Conservation (phyloP, 106 monocot genomes). For the Dactylorhiza incarnata region DNA sequence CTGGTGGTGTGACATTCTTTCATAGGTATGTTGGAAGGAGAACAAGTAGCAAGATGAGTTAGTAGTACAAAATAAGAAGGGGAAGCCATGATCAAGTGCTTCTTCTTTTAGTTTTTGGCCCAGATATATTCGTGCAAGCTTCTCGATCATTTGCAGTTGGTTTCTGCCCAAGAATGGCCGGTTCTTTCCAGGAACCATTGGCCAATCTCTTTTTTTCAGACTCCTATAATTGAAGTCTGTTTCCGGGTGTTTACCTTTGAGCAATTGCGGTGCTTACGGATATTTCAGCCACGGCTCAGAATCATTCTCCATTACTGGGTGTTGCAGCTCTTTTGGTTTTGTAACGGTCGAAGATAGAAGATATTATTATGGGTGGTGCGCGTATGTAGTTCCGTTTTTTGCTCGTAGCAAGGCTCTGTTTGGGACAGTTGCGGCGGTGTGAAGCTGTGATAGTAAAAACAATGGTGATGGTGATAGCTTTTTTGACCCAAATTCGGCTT, state of each 20-base stretch:
- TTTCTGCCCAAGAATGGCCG: conserved; percentile 8
- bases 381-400: no score
- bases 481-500: no score
- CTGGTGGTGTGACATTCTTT: conserved; percentile 73
- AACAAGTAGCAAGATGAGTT: background rate
- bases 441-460: no score
- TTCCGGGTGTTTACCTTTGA: conserved; percentile 21
- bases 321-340: background rate
- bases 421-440: background rate
- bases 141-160: conserved; percentile 9
- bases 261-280: conserved; percentile 15
- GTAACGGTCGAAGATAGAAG: background rate
- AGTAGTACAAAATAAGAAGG: background rate
- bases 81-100: background rate
- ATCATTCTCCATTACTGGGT: conserved; percentile 4
- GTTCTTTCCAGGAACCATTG: conserved; percentile 18
- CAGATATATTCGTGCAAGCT: conserved; percentile 7
- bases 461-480: no score
- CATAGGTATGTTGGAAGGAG: conserved; percentile 7
- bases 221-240: conserved; percentile 6
- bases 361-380: no score
- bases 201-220: conserved; percentile 39
- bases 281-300: conserved; percentile 11
- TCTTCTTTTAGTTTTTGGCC: background rate
- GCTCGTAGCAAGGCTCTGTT: background rate